These are phyloP conservation scores for Sporothrix pallida DNA, from an alignment of 2,329 filamentous ascomycete genomes.

Conservation along the genomic window DNA sequence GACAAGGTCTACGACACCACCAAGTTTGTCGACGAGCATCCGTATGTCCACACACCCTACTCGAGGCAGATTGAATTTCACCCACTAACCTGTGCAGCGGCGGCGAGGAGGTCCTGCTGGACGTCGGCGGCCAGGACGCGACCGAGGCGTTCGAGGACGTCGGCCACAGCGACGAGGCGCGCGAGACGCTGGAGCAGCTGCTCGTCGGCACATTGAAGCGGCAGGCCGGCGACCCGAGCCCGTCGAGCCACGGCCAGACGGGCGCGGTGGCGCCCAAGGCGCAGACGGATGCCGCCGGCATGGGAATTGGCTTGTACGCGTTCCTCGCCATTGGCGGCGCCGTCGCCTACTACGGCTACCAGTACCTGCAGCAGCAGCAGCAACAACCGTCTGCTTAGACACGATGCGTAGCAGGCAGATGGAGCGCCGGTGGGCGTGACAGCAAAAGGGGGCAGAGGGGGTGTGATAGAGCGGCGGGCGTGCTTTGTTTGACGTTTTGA, in stretches of 20 bases:
- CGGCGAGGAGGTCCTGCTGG: constrained; percentile 96
- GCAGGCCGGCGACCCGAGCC: constrained; percentile 78
- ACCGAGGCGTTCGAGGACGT: constrained; percentile 99
- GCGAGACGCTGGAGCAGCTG: constrained; percentile 84
- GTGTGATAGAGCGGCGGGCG: no score
- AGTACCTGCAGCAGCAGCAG: constrained; percentile 73
- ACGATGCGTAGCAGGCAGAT: background rate
- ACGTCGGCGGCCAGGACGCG: constrained; percentile 93
- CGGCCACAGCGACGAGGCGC: constrained; percentile 97
- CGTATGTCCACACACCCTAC: constrained; percentile 60
- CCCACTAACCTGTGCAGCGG: constrained; percentile 64
- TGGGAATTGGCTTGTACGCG: constrained; percentile 82
- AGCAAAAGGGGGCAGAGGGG: background rate
- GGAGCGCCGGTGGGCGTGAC: background rate
- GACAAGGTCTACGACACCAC: constrained; percentile 93
- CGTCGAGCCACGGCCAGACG: constrained; percentile 57
- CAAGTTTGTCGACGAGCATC: constrained; percentile 96
- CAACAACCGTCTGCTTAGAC: constrained; percentile 36
- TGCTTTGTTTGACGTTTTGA: background rate
- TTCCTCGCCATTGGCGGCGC: constrained; percentile 78
- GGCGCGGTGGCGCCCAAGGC: constrained; percentile 57
- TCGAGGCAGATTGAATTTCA: no score
- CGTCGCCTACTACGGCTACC: constrained; percentile 80
- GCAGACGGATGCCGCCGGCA: constrained; percentile 57
- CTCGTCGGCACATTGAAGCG: constrained; percentile 80